A percentile compares a stretch with the other conserved stretches of the same genome.
Conservation (phyloP, 805 yeast genomes). For the Scheffersomyces coipomensis region DNA sequence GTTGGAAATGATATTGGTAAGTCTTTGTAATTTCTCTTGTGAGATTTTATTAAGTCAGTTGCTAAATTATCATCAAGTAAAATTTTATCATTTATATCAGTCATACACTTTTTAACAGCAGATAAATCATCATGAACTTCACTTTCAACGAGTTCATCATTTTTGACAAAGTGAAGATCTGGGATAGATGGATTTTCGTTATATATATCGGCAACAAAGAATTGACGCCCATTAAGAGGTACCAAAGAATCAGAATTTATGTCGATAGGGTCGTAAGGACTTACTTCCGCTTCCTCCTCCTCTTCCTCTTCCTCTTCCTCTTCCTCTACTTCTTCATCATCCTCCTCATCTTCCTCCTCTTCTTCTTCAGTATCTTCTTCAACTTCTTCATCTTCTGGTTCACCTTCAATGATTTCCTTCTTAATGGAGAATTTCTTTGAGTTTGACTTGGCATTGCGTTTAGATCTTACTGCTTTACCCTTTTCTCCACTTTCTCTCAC, state of each 20-base stretch:
- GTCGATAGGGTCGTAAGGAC: constrained; percentile 40
- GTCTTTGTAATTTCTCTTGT: constrained; percentile 28
- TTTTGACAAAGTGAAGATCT: constrained; percentile 13
- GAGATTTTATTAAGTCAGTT: constrained; percentile 24
- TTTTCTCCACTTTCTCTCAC: constrained; percentile 2
- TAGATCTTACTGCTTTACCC: neutral
- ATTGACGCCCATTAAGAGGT: constrained; percentile 21
- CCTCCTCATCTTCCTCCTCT: constrained; percentile 10
- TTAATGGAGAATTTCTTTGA: neutral
- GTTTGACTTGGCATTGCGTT: neutral
- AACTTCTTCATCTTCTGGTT: neutral
- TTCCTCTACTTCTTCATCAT: constrained; percentile 10
- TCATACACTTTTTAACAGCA: constrained; percentile 12
- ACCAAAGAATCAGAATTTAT: constrained; percentile 30
- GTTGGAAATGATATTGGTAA: constrained; percentile 39
- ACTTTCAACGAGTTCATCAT: neutral
- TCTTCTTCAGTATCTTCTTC: neutral
- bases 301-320: constrained; percentile 16
- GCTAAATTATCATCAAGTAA: constrained; percentile 29
- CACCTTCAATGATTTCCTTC: neutral
- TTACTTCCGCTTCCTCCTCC: constrained; percentile 26
- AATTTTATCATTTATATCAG: constrained; percentile 14
- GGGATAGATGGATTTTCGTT: constrained; percentile 16
- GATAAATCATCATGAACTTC: constrained; percentile 1
- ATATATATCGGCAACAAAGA: constrained; percentile 33